A percentile compares a stretch with the other conserved stretches of the same genome.
Evolutionary conservation across 441 rosid species (phyloP).

Genomic region (Croton setiger): DNA sequence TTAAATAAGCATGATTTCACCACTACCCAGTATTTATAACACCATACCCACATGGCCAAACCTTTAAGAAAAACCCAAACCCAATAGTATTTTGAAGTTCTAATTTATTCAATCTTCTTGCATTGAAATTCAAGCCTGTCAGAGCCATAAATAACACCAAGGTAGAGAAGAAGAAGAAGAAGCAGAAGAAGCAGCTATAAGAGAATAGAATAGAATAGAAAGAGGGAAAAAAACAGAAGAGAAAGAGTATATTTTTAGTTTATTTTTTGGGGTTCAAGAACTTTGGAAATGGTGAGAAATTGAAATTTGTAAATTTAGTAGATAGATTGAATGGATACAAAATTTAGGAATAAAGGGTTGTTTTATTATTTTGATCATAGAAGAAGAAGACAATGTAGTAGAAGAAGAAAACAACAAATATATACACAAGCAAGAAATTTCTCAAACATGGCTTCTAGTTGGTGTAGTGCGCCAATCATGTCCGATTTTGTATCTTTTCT

Average conservation of each 20-base stretch:
- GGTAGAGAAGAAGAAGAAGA: not conserved
- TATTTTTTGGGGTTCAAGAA: conserved; percentile 24
- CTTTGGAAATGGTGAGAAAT: conserved; percentile 50
- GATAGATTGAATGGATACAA: conserved; percentile 41
- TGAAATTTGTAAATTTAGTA: conserved; percentile 1
- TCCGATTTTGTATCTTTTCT: conserved; percentile 43
- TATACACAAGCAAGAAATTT: conserved; percentile 29
- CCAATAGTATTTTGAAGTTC: conserved; percentile 22
- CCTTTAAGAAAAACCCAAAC: conserved; percentile 43
- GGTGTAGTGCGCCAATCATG: conserved; percentile 29
- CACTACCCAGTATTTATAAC: conserved; percentile 57
- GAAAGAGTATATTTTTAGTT: not conserved
- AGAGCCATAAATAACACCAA: conserved; percentile 25
- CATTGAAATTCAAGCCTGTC: conserved; percentile 35
- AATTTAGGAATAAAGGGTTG: conserved; percentile 44
- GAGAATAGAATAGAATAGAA: conserved; percentile 21
- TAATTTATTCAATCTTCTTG: conserved; percentile 19
- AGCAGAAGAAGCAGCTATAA: conserved; percentile 35
- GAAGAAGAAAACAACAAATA: conserved; percentile 30
- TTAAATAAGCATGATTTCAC: conserved; percentile 56
- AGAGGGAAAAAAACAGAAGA: conserved; percentile 3
- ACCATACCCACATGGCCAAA: conserved; percentile 62
- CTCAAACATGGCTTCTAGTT: conserved; percentile 41
- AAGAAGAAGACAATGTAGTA: conserved; percentile 31
- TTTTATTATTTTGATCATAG: conserved; percentile 39